A percentile compares a stretch with the other conserved stretches of the same genome.
Evolutionary conservation across 345 rosid species (phyloP).

Genomic region (Gossypium stocksii): DNA sequence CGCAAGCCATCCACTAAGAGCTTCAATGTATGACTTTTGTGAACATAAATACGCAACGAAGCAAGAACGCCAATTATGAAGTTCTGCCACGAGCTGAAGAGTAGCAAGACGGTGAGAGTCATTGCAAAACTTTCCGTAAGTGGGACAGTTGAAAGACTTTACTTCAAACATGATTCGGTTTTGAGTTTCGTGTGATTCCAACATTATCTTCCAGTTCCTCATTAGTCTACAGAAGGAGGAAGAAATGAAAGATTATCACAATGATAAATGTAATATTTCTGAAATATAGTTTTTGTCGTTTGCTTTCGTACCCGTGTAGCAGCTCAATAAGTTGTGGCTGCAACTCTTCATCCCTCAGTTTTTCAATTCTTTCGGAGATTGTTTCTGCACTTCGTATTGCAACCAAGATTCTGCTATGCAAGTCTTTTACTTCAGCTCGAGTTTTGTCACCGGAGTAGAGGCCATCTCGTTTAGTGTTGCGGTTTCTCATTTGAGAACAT

Average conservation of each 20-base stretch:
- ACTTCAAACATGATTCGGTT: slow-evolving; percentile 34
- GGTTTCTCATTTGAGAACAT: slow-evolving; percentile 20
- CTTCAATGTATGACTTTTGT: slow-evolving; percentile 40
- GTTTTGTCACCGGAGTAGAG: slow-evolving; percentile 23
- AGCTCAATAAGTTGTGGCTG: slow-evolving; percentile 42
- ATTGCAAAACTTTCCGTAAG: slow-evolving; percentile 23
- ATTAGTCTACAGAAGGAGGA: slow-evolving; percentile 28
- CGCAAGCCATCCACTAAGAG: slow-evolving; percentile 39
- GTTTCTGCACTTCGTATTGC: slow-evolving; percentile 33
- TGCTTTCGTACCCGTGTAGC: slow-evolving; percentile 32
- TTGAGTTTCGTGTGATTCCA: slow-evolving; percentile 39
- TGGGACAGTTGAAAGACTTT: slow-evolving; percentile 22
- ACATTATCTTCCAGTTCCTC: slow-evolving; percentile 37
- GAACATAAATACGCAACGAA: slow-evolving; percentile 28
- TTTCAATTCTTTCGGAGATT: slow-evolving; percentile 37
- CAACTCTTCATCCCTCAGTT: slow-evolving; percentile 44
- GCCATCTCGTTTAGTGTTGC: slow-evolving; percentile 8
- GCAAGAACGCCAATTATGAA: slow-evolving; percentile 34
- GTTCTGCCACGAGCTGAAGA: slow-evolving; percentile 36
- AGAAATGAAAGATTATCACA: slow-evolving; percentile 1
- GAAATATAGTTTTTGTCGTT: background rate
- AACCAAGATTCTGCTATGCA: slow-evolving; percentile 32
- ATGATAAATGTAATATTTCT: background rate
- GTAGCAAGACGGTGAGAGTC: slow-evolving; percentile 40
- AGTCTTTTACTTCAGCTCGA: slow-evolving; percentile 22